Evolutionary conservation across 148 eudicot species (phyloP), one percentile per base, ranked within the genome.

Genomic region (Camellia japonica): DNA sequence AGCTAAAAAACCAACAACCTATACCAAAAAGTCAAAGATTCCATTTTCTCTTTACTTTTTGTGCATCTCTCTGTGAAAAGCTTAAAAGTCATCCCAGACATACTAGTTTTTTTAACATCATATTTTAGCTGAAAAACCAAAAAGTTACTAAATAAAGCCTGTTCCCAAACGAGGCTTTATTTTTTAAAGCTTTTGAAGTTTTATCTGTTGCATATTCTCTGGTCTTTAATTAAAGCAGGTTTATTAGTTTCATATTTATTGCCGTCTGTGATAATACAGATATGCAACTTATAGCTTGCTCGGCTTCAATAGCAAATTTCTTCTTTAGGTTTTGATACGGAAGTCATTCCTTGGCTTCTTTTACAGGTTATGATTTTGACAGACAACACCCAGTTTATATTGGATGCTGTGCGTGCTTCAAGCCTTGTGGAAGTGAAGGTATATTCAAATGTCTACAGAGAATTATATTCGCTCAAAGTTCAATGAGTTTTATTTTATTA

Each of bases 361-460:
- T 84, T 82, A 60, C 90, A 95, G 98, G 95, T 95, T 44, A 64
- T 12, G 67, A 65, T 74, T 64, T 81, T 93, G 90, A 95, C 98
- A 0, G 89, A 88, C 60, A 84, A 89, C 78, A 75, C 87, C 77
- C 93, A 85, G 59, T 85, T 86, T 30, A 87, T 95, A 76, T 79
- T 91, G 86, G 93, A 89, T 61, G 91, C 91, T 81, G 76, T 95
- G 55, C 86, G 81, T 58, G 19, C 73, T 70, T 95, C 98, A 51
- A 81, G 71, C 78, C 84, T 88, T 70, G 91, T 95, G 60, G 98
- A 95, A 87, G 86, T 86, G 18, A 91, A 91, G 95, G 98, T 95
- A 77, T 71, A 4, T 47, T 13, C 60, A 11, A 55, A 76, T 79
- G n/a, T 16, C 30, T 49, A 19, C 19, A 3, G 7, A 11, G 16